Conservation (phyloP, 257 asterid species). For the Fraxinus excelsior region DNA sequence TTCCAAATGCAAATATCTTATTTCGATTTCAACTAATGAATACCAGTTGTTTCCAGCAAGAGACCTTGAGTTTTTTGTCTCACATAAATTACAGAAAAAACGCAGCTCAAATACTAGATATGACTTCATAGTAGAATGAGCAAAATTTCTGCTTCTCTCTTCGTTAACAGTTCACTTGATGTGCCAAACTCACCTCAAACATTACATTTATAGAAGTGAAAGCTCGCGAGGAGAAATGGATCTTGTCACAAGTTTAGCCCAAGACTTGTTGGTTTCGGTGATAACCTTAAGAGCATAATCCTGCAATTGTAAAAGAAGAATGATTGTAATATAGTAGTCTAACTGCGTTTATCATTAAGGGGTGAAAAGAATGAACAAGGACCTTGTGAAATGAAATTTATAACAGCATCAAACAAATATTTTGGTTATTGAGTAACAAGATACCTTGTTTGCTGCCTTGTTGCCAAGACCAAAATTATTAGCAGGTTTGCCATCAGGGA, state of each 20-base stretch:
- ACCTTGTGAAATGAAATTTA: too few relatives aligned
- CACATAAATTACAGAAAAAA: constrained; percentile 9
- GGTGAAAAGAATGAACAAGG: too few relatives aligned
- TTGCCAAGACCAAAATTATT: constrained; percentile 93
- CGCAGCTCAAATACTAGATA: background rate
- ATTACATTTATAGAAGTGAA: constrained; percentile 63
- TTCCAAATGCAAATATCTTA: constrained; percentile 3
- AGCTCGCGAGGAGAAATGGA: constrained; percentile 84
- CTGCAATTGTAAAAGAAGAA: constrained; percentile 40
- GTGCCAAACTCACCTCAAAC: background rate
- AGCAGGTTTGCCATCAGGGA: constrained; percentile 99
- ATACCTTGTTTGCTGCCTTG: constrained; percentile 90
- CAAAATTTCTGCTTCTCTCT: too few relatives aligned
- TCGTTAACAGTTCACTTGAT: background rate
- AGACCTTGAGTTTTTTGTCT: background rate
- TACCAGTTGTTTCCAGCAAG: background rate
- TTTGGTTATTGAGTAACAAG: background rate
- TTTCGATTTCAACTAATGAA: constrained; percentile 15
- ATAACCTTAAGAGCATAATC: constrained; percentile 91
- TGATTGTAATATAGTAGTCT: background rate
- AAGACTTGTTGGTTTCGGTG: constrained; percentile 79
- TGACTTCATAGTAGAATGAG: too few relatives aligned
- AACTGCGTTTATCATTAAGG: too few relatives aligned
- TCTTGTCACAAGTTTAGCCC: constrained; percentile 94
- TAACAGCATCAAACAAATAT: background rate